These are phyloP conservation scores for Moesziomyces globuligerus DNA, from an alignment of 1,284 basidiomycete genomes.

Conservation along the genomic window DNA sequence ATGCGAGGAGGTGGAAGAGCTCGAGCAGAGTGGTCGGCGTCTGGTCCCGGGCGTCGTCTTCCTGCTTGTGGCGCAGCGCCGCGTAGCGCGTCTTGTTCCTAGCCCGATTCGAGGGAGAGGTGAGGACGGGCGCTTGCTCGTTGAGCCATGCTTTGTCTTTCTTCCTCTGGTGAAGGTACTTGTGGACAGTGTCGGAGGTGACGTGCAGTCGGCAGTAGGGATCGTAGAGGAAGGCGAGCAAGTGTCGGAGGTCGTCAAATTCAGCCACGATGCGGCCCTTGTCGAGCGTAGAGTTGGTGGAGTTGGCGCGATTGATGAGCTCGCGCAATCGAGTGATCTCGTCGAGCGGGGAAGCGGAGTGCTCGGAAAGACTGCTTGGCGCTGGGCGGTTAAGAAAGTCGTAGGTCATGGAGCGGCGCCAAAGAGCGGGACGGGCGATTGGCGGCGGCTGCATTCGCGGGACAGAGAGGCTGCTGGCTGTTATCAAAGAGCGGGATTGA, in stretches of 20 bases:
- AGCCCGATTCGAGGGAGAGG: conserved; percentile 17
- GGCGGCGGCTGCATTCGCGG: not conserved
- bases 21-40: conserved; percentile 21
- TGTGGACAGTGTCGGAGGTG: conserved; percentile 32
- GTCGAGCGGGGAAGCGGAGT: conserved; percentile 25
- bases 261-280: conserved; percentile 39
- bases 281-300: conserved; percentile 38
- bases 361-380: conserved; percentile 2
- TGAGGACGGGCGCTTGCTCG: conserved; percentile 35
- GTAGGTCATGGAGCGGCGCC: conserved; percentile 8
- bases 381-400: conserved; percentile 10
- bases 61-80: conserved; percentile 22
- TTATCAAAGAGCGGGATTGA: not conserved
- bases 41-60: conserved; percentile 18
- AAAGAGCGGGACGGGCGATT: not conserved
- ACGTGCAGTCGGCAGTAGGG: conserved; percentile 40
- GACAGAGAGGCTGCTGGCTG: not conserved
- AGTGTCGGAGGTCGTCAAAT: conserved; percentile 29
- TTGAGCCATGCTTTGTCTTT: conserved; percentile 36
- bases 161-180: conserved; percentile 26
- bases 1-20: conserved; percentile 33
- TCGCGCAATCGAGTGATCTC: conserved; percentile 42
- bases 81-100: conserved; percentile 17
- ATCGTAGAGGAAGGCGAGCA: conserved; percentile 41
- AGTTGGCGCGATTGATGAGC: conserved; percentile 44